These are phyloP conservation scores for Phoma herbarum DNA, from an alignment of 2,329 filamentous ascomycete species.

Conservation along the genomic window DNA sequence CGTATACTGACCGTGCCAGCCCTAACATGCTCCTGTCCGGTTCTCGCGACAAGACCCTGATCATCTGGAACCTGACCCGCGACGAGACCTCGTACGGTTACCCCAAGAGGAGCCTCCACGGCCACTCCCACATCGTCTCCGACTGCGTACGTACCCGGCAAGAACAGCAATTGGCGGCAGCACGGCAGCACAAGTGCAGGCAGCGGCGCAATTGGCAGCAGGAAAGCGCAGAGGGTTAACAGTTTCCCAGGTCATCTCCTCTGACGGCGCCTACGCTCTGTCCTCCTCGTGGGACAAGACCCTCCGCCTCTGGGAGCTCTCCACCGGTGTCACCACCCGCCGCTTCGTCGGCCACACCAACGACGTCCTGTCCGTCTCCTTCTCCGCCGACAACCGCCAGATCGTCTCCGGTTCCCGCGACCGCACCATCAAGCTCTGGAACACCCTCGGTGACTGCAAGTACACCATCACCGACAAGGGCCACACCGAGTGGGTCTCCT, in stretches of 20 bases:
- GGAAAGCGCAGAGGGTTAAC: constrained; percentile 38
- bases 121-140: constrained; percentile 99
- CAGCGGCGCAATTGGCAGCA: constrained; percentile 33
- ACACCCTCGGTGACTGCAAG: constrained; percentile 99
- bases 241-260: constrained; percentile 86
- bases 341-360: constrained; percentile 99
- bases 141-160: constrained; percentile 83
- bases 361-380: constrained; percentile 99
- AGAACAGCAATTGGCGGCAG: background rate
- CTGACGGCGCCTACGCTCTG: constrained; percentile 98
- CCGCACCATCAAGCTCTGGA: constrained; percentile 99
- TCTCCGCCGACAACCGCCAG: constrained; percentile 99
- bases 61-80: constrained; percentile 99
- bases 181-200: constrained; percentile 6
- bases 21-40: constrained; percentile 99
- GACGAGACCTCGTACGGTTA: constrained; percentile 98
- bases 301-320: constrained; percentile 98
- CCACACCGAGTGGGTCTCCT: constrained; percentile 99
- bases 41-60: constrained; percentile 97
- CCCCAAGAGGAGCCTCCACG: constrained; percentile 98
- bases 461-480: constrained; percentile 99
- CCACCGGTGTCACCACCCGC: constrained; percentile 95
- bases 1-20: constrained; percentile 61
- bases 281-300: constrained; percentile 99
- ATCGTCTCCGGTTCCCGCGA: constrained; percentile 99